These are phyloP conservation scores for Solioccasus polychromus DNA, from an alignment of 768 basidiomycete species.

Conservation along the genomic window DNA sequence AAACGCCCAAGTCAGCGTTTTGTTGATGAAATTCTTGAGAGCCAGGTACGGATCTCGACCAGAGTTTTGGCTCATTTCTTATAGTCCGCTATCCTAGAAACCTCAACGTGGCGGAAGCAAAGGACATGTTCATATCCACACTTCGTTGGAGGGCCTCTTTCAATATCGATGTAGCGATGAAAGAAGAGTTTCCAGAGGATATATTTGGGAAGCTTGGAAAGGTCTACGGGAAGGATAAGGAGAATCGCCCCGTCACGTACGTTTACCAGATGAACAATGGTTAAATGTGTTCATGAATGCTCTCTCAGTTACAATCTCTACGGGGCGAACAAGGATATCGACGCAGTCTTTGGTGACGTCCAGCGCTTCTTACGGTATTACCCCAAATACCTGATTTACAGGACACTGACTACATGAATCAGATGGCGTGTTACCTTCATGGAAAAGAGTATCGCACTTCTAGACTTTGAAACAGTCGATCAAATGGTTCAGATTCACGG, in stretches of 20 bases:
- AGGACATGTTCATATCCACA: constrained; percentile 65
- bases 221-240: constrained; percentile 69
- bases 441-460: constrained; percentile 57
- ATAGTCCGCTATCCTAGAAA: constrained; percentile 44
- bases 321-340: constrained; percentile 62
- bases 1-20: constrained; percentile 67
- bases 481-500: constrained; percentile 75
- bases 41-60: constrained; percentile 50
- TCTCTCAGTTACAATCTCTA: constrained; percentile 70
- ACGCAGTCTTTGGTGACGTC: constrained; percentile 74
- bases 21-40: constrained; percentile 79
- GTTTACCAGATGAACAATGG: constrained; percentile 19
- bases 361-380: constrained; percentile 68
- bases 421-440: constrained; percentile 82
- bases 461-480: constrained; percentile 74
- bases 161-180: constrained; percentile 54
- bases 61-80: background rate
- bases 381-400: background rate
- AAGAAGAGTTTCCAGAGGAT: constrained; percentile 61
- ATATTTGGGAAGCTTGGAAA: constrained; percentile 63
- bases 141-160: constrained; percentile 71
- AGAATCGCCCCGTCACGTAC: constrained; percentile 65
- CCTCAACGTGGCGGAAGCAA: constrained; percentile 50
- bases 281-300: background rate
- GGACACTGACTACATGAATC: constrained; percentile 3